A percentile compares a stretch with the other conserved stretches of the same genome.
Conservation (phyloP, 345 rosid genomes). For the Eucalyptus polybractea region DNA sequence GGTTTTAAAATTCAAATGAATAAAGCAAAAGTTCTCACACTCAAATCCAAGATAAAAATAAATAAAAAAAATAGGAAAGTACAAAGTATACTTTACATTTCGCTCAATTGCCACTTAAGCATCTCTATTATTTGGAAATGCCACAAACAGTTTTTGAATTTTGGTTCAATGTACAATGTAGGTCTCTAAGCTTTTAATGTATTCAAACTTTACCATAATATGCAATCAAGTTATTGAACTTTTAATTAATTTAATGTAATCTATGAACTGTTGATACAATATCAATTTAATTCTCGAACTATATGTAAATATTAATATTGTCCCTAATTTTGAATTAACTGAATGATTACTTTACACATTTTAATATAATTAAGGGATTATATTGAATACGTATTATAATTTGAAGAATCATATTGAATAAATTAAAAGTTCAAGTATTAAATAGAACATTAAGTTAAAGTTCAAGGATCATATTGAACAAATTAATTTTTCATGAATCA, state of each 20-base stretch:
- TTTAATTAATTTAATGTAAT: no score
- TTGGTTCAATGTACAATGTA: rapidly evolving
- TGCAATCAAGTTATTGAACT: rapidly evolving
- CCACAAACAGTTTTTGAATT: rapidly evolving
- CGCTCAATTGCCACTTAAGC: no score
- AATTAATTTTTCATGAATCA: rapidly evolving
- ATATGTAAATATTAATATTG: no score
- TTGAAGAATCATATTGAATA: rapidly evolving
- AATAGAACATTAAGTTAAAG: no score
- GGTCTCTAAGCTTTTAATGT: rapidly evolving
- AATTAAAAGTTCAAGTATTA: no score
- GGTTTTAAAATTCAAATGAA: neutral
- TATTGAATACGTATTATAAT: no score
- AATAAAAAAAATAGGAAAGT: neutral
- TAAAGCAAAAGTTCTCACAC: neutral
- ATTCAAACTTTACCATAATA: no score
- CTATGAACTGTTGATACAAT: rapidly evolving
- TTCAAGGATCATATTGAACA: rapidly evolving
- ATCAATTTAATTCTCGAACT: rapidly evolving
- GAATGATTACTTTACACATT: neutral
- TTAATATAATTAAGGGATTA: neutral
- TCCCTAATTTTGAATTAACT: rapidly evolving
- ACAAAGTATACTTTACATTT: rapidly evolving
- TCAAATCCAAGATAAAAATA: no score
- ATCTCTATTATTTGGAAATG: neutral